Conservation (phyloP, 2,329 filamentous ascomycete species). For the Penicillium sp. region DNA sequence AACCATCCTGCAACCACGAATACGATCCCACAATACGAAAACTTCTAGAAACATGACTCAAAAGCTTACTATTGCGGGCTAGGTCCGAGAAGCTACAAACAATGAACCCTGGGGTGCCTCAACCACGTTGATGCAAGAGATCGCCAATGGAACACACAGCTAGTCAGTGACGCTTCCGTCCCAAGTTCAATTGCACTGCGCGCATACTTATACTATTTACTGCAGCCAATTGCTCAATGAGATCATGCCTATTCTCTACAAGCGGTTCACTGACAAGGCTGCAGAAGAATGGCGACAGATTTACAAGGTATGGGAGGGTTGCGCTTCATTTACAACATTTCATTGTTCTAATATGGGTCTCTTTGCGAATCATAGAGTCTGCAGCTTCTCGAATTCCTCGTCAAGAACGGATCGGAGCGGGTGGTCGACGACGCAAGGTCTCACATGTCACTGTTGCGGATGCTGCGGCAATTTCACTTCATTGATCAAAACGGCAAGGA, state of each 20-base stretch:
- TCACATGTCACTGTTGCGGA: constrained; percentile 91
- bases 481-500: constrained; percentile 97
- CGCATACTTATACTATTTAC: constrained; percentile 9
- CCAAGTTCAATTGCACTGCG: neutral
- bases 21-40: neutral
- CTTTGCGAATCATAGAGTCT: constrained; percentile 51
- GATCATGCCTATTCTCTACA: constrained; percentile 99
- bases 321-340: neutral
- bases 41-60: neutral
- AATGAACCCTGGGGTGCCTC: constrained; percentile 96
- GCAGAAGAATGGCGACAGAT: constrained; percentile 99
- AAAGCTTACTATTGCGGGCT: constrained; percentile 21
- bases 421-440: constrained; percentile 96
- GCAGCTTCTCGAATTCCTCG: constrained; percentile 90
- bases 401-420: constrained; percentile 96
- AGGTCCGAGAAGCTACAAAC: constrained; percentile 97
- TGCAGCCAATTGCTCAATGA: constrained; percentile 89
- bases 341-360: constrained; percentile 1
- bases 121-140: constrained; percentile 89
- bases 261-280: constrained; percentile 95
- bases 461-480: constrained; percentile 97
- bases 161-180: constrained; percentile 61
- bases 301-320: constrained; percentile 66
- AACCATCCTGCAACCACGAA: neutral
- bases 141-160: constrained; percentile 94